Evolutionary conservation across 2,329 filamentous ascomycete species (phyloP), one percentile per base, ranked within the genome.

Genomic region (Exophiala sp.): DNA sequence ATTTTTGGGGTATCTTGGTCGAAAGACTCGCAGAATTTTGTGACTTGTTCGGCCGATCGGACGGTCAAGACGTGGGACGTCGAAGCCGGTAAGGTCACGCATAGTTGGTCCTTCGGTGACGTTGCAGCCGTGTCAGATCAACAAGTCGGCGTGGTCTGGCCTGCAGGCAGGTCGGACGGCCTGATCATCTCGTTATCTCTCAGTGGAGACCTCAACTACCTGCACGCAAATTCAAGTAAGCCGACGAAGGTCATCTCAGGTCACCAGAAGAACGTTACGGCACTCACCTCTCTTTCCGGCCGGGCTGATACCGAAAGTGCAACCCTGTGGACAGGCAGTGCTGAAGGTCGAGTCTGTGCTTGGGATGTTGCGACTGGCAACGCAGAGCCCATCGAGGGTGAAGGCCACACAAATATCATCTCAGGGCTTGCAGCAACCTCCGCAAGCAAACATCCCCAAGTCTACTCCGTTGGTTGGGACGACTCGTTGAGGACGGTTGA

Each of bases 11-110:
- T 97, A 4, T 90, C 89, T 14, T 99, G 94, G 94, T 83, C 89
- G 1, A 83, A 84, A 57, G 91, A 97, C 69, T 91, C 90, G 21
- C 91, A 85, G 67, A 84, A 83, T 63, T 85, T 99, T 61, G 92
- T 89, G 24, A 99, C 94, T 1, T 89, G 91, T 12, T 95, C 91
- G 65, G 92, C 90, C 7, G 94, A 99, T 69, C 90, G 94, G 73
- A 96, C 91, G 0, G 89, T 99, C 51, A 91, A 91, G 70, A 81
- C 96, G 21, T 99, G 94, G 94, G 91, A 97, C 66, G 85, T 83
- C 2, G 89, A 95, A 67, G 78, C 85, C 11, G 89, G 87, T 33
- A 87, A 87, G 67, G 82, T 83, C 16, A 77, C 86, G 6, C 88
- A 95, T 69, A 89, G 83, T 21, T 99, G 94, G 94, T 82, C 82